Evolutionary conservation across 495 filamentous ascomycete genomes (phyloP), one percentile per base, ranked within the genome.

Genomic region (Xylaria nigripes): DNA sequence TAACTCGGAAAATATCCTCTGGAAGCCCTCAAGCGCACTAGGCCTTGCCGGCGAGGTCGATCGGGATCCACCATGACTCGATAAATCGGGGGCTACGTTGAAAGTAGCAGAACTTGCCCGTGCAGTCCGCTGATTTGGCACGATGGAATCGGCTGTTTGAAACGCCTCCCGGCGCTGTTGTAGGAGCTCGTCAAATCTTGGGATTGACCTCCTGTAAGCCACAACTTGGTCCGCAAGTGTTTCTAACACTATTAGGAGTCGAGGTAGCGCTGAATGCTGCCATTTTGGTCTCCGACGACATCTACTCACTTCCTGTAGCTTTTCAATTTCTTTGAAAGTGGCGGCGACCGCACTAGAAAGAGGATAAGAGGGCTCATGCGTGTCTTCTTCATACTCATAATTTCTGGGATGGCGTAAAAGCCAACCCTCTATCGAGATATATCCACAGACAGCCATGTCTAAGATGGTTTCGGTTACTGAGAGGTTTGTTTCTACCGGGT

Each of bases 401-500:
- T 72, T 72, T 18, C 74, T 64, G 0, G 89, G 86, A 56, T 88
- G 81, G 16, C 89, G 82, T 10, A 91, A 70, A n/a, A 97, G 77
- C 93, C 94, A 97, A 13, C 84, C 84, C 63, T 96, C 90, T 1
- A 96, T 75, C 5, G 82, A 79, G 62, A 94, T 85, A 45, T 85
- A 86, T 15, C 87, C 83, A 56, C 93, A 97, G 0, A 86, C 84
- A 15, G 86, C 85, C 24, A 97, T 75, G 55, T 89, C 86, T 51
- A 91, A 81, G 15, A 99, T 76, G 6, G 84, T 79, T 59, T 90
- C 85, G 0, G 94, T 96, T 7, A 95, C 71, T 1, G 83, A 82
- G 10, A 99, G 73, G 62, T 99, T 99, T 15, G 84, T 87, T 54
- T 94, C 89, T 2, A 96, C 82, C 16, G 89, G 82, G 65, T 99